Percentiles rank a stretch among this genome's conserved stretches.
These are phyloP conservation scores for Cyclotella cryptica DNA, from an alignment of 108 stramenopile species.

Conservation along the genomic window DNA sequence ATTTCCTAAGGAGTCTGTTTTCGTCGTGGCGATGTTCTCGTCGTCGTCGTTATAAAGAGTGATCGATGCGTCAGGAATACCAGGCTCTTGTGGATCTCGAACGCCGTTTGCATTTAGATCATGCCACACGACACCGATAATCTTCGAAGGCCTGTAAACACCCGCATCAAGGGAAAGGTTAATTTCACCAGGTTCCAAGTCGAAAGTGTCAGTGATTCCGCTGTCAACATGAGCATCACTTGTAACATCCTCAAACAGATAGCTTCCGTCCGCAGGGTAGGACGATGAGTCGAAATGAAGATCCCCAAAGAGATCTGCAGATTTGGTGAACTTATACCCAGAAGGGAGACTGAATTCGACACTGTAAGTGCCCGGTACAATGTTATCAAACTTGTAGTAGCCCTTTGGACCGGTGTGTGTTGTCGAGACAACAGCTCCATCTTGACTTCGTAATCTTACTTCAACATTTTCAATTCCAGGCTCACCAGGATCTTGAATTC, in stretches of 20 bases:
- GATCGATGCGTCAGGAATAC: constrained; percentile 22
- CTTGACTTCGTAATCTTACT: constrained; percentile 14
- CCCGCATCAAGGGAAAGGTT: constrained; percentile 43
- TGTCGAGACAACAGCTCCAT: constrained; percentile 2
- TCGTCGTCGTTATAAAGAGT: constrained; percentile 26
- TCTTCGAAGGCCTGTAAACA: constrained; percentile 29
- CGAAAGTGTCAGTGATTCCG: constrained; percentile 21
- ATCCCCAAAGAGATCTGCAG: constrained; percentile 26
- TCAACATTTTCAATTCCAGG: constrained; percentile 22
- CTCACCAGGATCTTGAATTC: constrained; percentile 34
- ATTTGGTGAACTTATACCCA: constrained; percentile 25
- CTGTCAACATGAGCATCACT: constrained; percentile 27
- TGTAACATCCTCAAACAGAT: constrained; percentile 13
- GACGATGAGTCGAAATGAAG: constrained; percentile 8
- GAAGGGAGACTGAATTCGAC: constrained; percentile 36
- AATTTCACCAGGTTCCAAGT: constrained; percentile 27
- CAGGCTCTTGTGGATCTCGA: constrained; percentile 22
- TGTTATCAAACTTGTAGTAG: constrained; percentile 14
- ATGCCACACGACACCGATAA: constrained; percentile 40
- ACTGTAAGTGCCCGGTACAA: constrained; percentile 23
- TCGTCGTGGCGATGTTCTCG: background rate
- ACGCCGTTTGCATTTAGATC: constrained; percentile 44
- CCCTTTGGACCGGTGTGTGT: constrained; percentile 26
- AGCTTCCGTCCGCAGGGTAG: constrained; percentile 23
- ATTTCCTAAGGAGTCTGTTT: constrained; percentile 19